phyloP scores from a whole-genome alignment of 2,329 filamentous ascomycete species.

The Colletotrichum simmondsii region DNA sequence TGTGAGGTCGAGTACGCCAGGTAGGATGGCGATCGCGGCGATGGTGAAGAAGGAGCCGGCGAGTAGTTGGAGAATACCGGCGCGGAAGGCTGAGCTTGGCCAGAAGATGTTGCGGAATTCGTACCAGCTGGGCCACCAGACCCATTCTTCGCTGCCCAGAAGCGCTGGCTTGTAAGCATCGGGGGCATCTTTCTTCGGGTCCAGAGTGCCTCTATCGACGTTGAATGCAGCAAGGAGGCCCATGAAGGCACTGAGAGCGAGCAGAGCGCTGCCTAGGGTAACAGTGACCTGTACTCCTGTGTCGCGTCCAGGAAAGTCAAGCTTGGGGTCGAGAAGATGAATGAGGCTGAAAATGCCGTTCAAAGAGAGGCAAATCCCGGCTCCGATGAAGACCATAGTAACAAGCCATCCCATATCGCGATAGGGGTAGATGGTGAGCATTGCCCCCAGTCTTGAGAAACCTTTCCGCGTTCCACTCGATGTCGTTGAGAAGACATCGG shows the following conservation, averaged over 20 bases:
- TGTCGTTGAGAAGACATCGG: conserved; percentile 10
- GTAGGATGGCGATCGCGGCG: conserved; percentile 16
- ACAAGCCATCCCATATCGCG: conserved; percentile 32
- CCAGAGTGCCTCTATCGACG: conserved; percentile 17
- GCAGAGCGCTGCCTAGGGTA: conserved; percentile 12
- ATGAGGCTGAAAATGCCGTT: conserved; percentile 27
- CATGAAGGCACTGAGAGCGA: conserved; percentile 18
- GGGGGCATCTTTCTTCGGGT: conserved; percentile 25
- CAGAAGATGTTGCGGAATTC: conserved; percentile 15
- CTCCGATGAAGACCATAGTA: conserved; percentile 21
- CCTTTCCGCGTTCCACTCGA: background rate
- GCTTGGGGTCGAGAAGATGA: background rate
- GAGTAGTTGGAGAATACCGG: conserved; percentile 23
- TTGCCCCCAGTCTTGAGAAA: conserved; percentile 16
- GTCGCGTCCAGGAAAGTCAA: conserved; percentile 14
- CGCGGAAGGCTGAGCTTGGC: conserved; percentile 19
- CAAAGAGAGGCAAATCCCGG: conserved; percentile 9
- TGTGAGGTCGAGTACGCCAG: conserved; percentile 26
- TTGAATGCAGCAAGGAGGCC: conserved; percentile 24
- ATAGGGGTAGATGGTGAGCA: conserved; percentile 31
- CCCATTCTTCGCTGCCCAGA: conserved; percentile 27
- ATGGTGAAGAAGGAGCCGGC: conserved; percentile 23
- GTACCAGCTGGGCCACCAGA: conserved; percentile 18
- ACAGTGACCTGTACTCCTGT: background rate
- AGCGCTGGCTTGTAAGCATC: conserved; percentile 26